phyloP scores from a whole-genome alignment of 257 asterid species.

The Solanum pimpinellifolium region DNA sequence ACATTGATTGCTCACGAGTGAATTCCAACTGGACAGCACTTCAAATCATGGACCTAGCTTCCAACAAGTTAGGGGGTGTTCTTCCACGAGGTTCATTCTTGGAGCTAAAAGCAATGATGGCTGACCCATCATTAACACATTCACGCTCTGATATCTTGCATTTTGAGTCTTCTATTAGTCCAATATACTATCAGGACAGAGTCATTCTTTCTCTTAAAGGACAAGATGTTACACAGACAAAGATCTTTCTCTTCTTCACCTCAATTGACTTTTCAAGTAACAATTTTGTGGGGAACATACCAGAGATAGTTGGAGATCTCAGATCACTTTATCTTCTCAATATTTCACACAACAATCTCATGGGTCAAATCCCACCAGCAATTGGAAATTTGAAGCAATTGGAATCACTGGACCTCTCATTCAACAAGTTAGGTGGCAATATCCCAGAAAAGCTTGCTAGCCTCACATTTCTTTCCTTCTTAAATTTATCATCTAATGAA shows the following conservation, averaged over 20 bases:
- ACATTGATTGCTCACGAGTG: slow-evolving; percentile 6
- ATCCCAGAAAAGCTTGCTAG: slow-evolving; percentile 19
- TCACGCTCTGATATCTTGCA: slow-evolving; percentile 7
- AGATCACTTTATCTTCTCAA: slow-evolving; percentile 22
- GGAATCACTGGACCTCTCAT: slow-evolving; percentile 32
- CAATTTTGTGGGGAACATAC: slow-evolving; percentile 29
- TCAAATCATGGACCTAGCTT: slow-evolving; percentile 52
- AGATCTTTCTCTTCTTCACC: slow-evolving; percentile 15
- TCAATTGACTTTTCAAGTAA: slow-evolving; percentile 44
- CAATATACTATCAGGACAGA: slow-evolving; percentile 6
- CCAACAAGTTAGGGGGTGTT: slow-evolving; percentile 37
- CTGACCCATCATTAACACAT: neutral
- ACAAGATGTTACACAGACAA: neutral
- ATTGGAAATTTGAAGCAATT: slow-evolving; percentile 15
- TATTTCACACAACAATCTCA: slow-evolving; percentile 26
- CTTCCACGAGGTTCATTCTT: slow-evolving; percentile 17
- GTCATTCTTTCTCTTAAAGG: slow-evolving; percentile 25
- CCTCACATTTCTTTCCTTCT: slow-evolving; percentile 23
- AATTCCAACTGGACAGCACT: slow-evolving; percentile 42
- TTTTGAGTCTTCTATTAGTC: neutral
- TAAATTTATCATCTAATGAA: slow-evolving; percentile 27
- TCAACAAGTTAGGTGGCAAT: slow-evolving; percentile 14
- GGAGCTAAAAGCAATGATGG: slow-evolving; percentile 35
- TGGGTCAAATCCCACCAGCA: slow-evolving; percentile 16
- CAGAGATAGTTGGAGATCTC: slow-evolving; percentile 27